phyloP scores from a whole-genome alignment of 2,329 filamentous ascomycete species.

The Pleomassaria siparia region DNA sequence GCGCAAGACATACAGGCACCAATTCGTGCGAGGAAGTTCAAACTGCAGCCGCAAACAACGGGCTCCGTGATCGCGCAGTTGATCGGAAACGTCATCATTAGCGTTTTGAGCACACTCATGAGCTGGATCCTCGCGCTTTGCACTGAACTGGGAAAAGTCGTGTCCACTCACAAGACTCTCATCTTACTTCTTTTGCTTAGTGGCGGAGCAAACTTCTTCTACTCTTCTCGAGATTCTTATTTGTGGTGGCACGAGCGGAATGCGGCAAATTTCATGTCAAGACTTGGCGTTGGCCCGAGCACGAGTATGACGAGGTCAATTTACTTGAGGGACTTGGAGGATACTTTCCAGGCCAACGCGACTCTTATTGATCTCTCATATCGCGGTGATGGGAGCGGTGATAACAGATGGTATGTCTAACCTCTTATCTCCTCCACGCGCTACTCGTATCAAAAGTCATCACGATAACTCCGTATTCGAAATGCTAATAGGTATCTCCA shows the following conservation, averaged over 20 bases:
- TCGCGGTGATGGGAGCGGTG: slow-evolving; percentile 12
- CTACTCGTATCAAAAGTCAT: no score
- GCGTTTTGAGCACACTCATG: slow-evolving; percentile 72
- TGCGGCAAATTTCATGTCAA: slow-evolving; percentile 77
- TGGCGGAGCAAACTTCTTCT: slow-evolving; percentile 69
- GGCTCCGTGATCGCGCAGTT: slow-evolving; percentile 73
- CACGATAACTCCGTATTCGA: no score
- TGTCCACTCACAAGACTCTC: slow-evolving; percentile 74
- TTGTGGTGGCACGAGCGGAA: slow-evolving; percentile 85
- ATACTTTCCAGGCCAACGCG: slow-evolving; percentile 52
- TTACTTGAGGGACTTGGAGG: slow-evolving; percentile 78
- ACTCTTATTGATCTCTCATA: slow-evolving; percentile 25
- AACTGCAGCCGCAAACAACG: slow-evolving; percentile 57
- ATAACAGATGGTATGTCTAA: slow-evolving; percentile 32
- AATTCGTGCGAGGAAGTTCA: slow-evolving; percentile 41
- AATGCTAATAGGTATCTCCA: no score
- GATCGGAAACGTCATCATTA: slow-evolving; percentile 71
- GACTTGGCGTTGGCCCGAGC: slow-evolving; percentile 78
- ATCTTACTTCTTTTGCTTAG: slow-evolving; percentile 70
- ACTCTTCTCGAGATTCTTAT: slow-evolving; percentile 71
- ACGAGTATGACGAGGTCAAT: slow-evolving; percentile 81
- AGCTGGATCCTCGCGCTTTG: slow-evolving; percentile 72
- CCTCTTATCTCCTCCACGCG: background rate
- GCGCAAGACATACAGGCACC: slow-evolving; percentile 40
- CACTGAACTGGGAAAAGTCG: slow-evolving; percentile 65